phyloP scores from a whole-genome alignment of 352 stramenopile genomes.

The Phytophthora idaei region DNA sequence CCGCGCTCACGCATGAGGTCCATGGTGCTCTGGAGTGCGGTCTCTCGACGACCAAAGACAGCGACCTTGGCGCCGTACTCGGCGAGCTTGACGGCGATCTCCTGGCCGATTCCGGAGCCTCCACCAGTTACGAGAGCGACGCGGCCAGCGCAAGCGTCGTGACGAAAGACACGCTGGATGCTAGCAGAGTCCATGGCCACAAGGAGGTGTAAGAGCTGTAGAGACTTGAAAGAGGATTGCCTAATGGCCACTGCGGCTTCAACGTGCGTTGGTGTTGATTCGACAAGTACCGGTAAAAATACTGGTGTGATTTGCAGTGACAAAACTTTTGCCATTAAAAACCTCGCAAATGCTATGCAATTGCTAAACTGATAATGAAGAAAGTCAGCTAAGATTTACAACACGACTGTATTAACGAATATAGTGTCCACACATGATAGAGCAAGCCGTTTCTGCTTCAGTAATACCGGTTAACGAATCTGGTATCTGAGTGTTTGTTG shows the following conservation, averaged over 20 bases:
- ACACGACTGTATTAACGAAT: no score
- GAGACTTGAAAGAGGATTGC: background rate
- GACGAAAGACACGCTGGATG: constrained; percentile 62
- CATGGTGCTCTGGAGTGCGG: constrained; percentile 90
- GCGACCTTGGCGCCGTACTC: constrained; percentile 92
- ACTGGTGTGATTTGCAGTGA: constrained; percentile 1
- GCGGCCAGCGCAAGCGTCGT: constrained; percentile 54
- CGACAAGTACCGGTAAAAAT: constrained; percentile 4
- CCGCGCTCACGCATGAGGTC: constrained; percentile 50
- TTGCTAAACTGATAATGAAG: no score
- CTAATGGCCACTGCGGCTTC: constrained; percentile 7
- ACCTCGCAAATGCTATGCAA: background rate
- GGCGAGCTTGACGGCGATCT: constrained; percentile 92
- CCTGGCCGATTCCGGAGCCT: constrained; percentile 94
- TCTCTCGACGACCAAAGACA: constrained; percentile 93
- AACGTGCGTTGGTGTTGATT: constrained; percentile 15
- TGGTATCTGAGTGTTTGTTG: background rate
- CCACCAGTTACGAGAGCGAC: constrained; percentile 94
- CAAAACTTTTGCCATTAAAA: background rate
- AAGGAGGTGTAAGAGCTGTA: background rate
- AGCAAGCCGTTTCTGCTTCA: background rate
- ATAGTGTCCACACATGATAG: background rate
- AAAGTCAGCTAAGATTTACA: no score
- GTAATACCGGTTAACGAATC: constrained; percentile 4
- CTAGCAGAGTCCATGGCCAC: constrained; percentile 53